Evolutionary conservation across 805 yeast genomes (phyloP).

Genomic region (Saccharomycopsis sp.): DNA sequence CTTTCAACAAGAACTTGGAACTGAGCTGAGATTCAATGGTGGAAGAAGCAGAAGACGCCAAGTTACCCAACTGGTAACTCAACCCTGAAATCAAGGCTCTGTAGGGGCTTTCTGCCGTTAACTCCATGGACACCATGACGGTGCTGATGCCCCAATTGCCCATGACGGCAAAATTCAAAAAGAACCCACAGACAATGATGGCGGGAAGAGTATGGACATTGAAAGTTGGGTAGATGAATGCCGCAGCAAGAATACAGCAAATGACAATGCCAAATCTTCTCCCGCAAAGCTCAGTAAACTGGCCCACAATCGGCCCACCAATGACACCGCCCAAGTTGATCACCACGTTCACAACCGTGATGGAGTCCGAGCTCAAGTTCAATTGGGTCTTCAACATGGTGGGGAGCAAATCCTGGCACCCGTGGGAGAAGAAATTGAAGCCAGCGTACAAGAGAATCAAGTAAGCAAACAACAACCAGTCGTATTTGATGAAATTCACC

Average conservation of each 20-base stretch:
- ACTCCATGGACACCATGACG: slow-evolving; percentile 49
- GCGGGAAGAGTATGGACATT: slow-evolving; percentile 36
- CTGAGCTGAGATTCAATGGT: slow-evolving; percentile 64
- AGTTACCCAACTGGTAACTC: slow-evolving; percentile 60
- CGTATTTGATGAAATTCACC: slow-evolving; percentile 27
- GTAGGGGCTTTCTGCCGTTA: slow-evolving; percentile 51
- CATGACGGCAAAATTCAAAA: slow-evolving; percentile 54
- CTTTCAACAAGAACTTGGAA: slow-evolving; percentile 38
- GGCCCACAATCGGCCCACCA: slow-evolving; percentile 51
- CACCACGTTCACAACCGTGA: slow-evolving; percentile 48
- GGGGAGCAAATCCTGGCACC: slow-evolving; percentile 56
- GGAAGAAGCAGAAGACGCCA: slow-evolving; percentile 57
- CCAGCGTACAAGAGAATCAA: slow-evolving; percentile 53
- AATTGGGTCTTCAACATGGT: slow-evolving; percentile 43
- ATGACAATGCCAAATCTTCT: slow-evolving; percentile 44
- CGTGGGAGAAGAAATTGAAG: slow-evolving; percentile 54
- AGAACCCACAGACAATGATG: slow-evolving; percentile 51
- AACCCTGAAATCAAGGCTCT: slow-evolving; percentile 56
- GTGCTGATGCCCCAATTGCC: slow-evolving; percentile 68
- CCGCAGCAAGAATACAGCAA: slow-evolving; percentile 49
- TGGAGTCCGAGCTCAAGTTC: slow-evolving; percentile 32
- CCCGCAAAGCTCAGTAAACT: slow-evolving; percentile 45
- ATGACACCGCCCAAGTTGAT: slow-evolving; percentile 50
- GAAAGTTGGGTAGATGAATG: slow-evolving; percentile 57
- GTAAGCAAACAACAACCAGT: slow-evolving; percentile 54